These are phyloP conservation scores for Begonia fuchsioides DNA, from an alignment of 306 rosid species.

Conservation along the genomic window DNA sequence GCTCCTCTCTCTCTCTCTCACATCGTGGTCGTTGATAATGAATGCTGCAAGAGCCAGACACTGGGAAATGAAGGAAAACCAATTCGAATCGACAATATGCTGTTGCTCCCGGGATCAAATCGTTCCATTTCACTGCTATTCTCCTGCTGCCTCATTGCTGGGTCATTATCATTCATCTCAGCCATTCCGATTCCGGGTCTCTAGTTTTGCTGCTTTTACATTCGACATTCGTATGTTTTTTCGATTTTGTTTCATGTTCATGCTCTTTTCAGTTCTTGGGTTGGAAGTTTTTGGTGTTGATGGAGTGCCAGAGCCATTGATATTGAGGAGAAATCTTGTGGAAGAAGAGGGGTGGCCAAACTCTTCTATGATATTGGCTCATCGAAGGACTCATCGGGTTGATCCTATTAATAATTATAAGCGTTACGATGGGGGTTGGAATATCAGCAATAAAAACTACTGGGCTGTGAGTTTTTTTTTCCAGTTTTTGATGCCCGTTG, in stretches of 20 bases:
- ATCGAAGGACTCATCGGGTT: constrained; percentile 38
- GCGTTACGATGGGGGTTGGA: constrained; percentile 53
- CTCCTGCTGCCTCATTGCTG: too few relatives aligned
- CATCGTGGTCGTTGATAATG: too few relatives aligned
- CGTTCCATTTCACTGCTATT: too few relatives aligned
- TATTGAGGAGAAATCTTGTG: constrained; percentile 4
- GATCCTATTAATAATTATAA: constrained; percentile 46
- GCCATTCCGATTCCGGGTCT: too few relatives aligned
- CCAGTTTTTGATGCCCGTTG: not conserved
- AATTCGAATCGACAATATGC: too few relatives aligned
- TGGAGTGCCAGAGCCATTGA: not conserved
- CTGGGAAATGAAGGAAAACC: too few relatives aligned
- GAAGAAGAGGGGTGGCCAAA: constrained; percentile 4
- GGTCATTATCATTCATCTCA: too few relatives aligned
- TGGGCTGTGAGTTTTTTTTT: constrained; percentile 43
- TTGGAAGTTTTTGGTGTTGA: not conserved
- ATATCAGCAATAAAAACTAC: constrained; percentile 46
- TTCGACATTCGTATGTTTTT: too few relatives aligned
- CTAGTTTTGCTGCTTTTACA: too few relatives aligned
- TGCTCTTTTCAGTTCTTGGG: not conserved
- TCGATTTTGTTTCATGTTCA: not conserved
- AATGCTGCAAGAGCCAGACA: too few relatives aligned
- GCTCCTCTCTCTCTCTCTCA: too few relatives aligned
- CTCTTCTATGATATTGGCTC: constrained; percentile 41
- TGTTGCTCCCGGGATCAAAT: too few relatives aligned